Evolutionary conservation across 2,329 filamentous ascomycete genomes (phyloP), one percentile per base, ranked within the genome.

Genomic region (Diplodia scrobiculata): DNA sequence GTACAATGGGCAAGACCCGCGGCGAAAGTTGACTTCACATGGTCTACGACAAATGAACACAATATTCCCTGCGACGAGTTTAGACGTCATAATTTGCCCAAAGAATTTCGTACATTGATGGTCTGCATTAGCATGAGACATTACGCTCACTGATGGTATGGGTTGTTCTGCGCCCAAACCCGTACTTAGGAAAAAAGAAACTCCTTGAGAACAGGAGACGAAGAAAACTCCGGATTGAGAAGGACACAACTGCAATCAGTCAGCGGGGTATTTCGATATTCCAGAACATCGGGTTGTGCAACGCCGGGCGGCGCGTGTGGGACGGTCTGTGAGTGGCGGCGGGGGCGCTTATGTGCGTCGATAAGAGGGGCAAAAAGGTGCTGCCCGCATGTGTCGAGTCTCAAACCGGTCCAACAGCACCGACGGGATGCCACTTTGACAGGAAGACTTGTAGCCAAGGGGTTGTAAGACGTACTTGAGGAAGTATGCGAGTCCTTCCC

Each of bases 221-320:
- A 90, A 38, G 92, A 91, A 74, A 97, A 97, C 77, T 97, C 92
- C 0, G 94, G 94, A 76, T 97, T 97, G 34, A 97, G 80, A 70
- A 98, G 80, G 68, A 97, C 89, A 79, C 93, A 97, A 75, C 92
- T 96, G 74, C 52, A 67, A 69, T 65, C 67, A 70, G 68, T 73
- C 66, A 74, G 71, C 55, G 41, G 63, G 67, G 74, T 66, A 69
- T 66, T 66, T 62, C 45, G 54, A 17, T 54, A 69, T 53, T 71
- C 68, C 52, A 67, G 13, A 53, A 29, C 53, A 32, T n/a, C 5
- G 50, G 48, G 45, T 50, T 27, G 58, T 62, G 58, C 58, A 51
- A 50, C 19, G 41, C 29, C 59, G 36, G 59, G 65, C 62, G 65
- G 45, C 69, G 63, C 52, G 55, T 66, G 59, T 45, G 47, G 11